Conservation (phyloP, 306 rosid genomes). For the Oemleria cerasiformis region DNA sequence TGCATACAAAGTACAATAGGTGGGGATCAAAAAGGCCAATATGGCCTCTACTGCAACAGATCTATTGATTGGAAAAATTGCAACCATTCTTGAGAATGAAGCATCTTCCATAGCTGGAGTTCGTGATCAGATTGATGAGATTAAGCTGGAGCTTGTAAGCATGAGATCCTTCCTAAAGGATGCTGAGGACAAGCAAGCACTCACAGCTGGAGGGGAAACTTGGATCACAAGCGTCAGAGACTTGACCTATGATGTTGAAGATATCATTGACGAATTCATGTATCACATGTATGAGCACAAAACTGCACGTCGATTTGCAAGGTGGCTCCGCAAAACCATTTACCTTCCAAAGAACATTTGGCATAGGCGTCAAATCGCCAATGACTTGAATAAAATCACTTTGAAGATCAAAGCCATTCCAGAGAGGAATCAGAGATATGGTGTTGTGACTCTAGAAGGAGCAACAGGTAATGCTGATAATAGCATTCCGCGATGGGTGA, state of each 20-base stretch:
- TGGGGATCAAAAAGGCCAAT: too few relatives aligned
- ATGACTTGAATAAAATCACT: not conserved
- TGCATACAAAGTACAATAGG: too few relatives aligned
- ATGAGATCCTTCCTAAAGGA: slow-evolving; percentile 17
- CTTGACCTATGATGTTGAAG: slow-evolving; percentile 14
- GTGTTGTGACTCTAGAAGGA: not conserved
- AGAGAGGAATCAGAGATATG: not conserved
- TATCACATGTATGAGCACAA: not conserved
- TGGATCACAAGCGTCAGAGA: not conserved
- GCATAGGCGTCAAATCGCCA: not conserved
- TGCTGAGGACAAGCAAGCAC: not conserved
- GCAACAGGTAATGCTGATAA: not conserved
- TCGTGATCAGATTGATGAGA: not conserved
- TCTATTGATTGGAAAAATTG: slow-evolving; percentile 3
- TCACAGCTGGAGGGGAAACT: not conserved
- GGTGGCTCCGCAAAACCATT: not conserved
- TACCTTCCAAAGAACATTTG: not conserved
- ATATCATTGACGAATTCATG: slow-evolving; percentile 12
- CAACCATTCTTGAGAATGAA: not conserved
- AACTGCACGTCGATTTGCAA: not conserved
- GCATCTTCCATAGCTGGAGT: not conserved
- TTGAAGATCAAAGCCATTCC: not conserved
- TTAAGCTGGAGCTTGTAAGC: slow-evolving; percentile 9
- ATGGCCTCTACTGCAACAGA: not conserved
- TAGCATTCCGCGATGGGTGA: not conserved